Conservation (phyloP, 1,284 basidiomycete genomes). For the Singerocomus inundabilis region DNA sequence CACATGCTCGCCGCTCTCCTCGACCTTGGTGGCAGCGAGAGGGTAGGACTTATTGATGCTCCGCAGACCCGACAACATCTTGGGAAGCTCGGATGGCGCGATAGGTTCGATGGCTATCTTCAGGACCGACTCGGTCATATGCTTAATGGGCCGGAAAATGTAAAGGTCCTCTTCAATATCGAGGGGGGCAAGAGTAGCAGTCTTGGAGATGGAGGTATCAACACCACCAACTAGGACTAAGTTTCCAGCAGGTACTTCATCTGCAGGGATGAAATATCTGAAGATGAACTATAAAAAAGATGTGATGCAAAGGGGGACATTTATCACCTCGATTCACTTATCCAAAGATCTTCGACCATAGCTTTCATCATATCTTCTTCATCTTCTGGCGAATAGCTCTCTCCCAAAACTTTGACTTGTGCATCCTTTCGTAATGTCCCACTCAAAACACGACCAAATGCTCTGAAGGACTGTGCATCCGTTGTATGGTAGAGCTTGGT, state of each 20-base stretch:
- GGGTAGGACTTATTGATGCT: conserved; percentile 99
- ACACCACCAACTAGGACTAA: conserved; percentile 91
- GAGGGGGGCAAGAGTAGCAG: conserved; percentile 81
- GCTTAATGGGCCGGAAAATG: conserved; percentile 94
- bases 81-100: conserved; percentile 94
- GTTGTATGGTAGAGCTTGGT: conserved; percentile 94
- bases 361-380: conserved; percentile 96
- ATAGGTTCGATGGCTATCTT: conserved; percentile 99
- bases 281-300: conserved; percentile 14
- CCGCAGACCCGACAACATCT: conserved; percentile 96
- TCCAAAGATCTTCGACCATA: conserved; percentile 86
- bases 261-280: conserved; percentile 87
- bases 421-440: conserved; percentile 85
- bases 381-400: conserved; percentile 95
- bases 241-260: conserved; percentile 90
- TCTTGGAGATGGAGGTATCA: conserved; percentile 93
- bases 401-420: conserved; percentile 94
- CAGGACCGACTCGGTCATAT: conserved; percentile 96
- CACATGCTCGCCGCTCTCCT: conserved; percentile 98
- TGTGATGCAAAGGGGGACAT: neutral
- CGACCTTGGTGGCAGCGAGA: conserved; percentile 91
- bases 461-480: conserved; percentile 94
- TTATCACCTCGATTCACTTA: conserved; percentile 81
- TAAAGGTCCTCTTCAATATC: conserved; percentile 82
- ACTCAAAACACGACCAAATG: conserved; percentile 92